phyloP scores from a whole-genome alignment of 163 green algal species.

The Coccomyxa subellipsoidea region DNA sequence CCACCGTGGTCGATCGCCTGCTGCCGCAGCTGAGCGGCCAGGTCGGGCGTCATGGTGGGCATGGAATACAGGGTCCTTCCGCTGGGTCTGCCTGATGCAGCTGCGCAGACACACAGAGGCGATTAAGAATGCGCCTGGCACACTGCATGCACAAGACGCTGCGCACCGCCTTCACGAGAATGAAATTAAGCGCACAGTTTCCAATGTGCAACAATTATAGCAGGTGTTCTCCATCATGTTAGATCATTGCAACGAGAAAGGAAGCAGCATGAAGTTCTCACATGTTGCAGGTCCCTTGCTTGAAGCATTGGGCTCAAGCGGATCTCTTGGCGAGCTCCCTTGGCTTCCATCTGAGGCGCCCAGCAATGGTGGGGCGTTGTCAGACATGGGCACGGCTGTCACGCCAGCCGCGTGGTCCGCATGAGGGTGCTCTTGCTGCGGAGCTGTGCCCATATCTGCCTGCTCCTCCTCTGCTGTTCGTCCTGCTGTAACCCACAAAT shows the following conservation, averaged over 20 bases:
- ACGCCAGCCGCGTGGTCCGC: not conserved
- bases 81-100: not conserved
- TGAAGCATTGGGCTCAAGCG: too few species aligned
- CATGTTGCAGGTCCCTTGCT: not conserved
- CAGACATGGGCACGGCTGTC: not conserved
- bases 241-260: too few species aligned
- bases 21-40: not conserved
- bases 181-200: too few species aligned
- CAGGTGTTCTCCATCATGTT: too few species aligned
- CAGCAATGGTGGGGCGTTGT: not conserved
- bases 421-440: not conserved
- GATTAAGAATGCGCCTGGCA: not conserved
- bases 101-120: not conserved
- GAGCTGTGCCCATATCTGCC: not conserved
- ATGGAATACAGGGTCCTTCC: not conserved
- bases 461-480: not conserved
- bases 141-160: not conserved
- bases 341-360: too few species aligned
- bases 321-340: too few species aligned
- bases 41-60: not conserved
- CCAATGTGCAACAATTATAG: too few species aligned
- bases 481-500: not conserved
- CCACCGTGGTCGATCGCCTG: not conserved
- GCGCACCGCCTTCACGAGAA: too few species aligned
- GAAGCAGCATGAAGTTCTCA: not conserved